phyloP scores from a whole-genome alignment of 495 filamentous ascomycete genomes.

The Podospora bellae-mahoneyi region DNA sequence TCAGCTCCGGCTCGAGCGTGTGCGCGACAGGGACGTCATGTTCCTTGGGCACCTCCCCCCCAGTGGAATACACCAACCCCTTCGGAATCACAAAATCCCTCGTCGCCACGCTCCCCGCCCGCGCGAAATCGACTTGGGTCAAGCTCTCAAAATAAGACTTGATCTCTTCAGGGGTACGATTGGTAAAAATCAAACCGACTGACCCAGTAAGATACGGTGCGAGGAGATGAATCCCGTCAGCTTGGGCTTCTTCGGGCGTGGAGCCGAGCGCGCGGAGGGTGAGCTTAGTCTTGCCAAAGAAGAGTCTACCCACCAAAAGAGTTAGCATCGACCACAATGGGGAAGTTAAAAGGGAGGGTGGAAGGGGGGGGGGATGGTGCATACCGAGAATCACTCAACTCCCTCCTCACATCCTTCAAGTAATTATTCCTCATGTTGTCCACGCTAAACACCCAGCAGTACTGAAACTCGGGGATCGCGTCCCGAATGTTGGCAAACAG shows the following conservation, averaged over 20 bases:
- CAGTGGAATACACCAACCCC: slow-evolving; percentile 72
- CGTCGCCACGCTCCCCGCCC: slow-evolving; percentile 73
- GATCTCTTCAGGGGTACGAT: slow-evolving; percentile 61
- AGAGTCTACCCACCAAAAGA: slow-evolving; percentile 57
- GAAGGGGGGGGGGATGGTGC: slow-evolving; percentile 5
- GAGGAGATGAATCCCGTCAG: slow-evolving; percentile 67
- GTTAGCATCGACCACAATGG: background rate
- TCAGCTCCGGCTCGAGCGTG: slow-evolving; percentile 79
- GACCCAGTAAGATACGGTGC: slow-evolving; percentile 69
- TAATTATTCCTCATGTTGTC: slow-evolving; percentile 99
- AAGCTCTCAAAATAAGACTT: slow-evolving; percentile 64
- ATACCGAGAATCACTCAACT: slow-evolving; percentile 82
- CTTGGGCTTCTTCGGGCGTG: slow-evolving; percentile 69
- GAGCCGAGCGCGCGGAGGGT: slow-evolving; percentile 88
- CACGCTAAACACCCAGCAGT: slow-evolving; percentile 88
- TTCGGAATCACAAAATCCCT: slow-evolving; percentile 73
- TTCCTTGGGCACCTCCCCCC: slow-evolving; percentile 68
- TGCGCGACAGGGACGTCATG: slow-evolving; percentile 84
- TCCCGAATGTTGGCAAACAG: slow-evolving; percentile 86
- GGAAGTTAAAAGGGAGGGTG: no score
- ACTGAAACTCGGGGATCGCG: slow-evolving; percentile 77
- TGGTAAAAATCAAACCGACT: slow-evolving; percentile 88
- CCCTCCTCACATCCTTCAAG: slow-evolving; percentile 82
- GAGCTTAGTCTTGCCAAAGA: slow-evolving; percentile 98
- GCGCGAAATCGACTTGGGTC: slow-evolving; percentile 75